Percentiles rank a stretch among this genome's conserved stretches.
Evolutionary conservation across 2,329 filamentous ascomycete species (phyloP).

Genomic region (Alternaria sp.): DNA sequence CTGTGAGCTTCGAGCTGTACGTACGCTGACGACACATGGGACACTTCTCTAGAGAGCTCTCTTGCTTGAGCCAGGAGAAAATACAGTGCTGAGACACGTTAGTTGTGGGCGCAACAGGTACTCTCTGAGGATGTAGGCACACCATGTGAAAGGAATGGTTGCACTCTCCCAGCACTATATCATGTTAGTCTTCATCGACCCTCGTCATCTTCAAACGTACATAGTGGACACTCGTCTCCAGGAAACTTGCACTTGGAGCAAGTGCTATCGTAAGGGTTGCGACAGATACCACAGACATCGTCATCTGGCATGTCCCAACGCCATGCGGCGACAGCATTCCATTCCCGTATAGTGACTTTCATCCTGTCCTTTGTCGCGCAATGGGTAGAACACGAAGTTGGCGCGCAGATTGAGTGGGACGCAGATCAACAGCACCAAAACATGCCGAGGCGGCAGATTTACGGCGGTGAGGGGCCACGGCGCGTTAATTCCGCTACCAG

Average conservation of each 20-base stretch:
- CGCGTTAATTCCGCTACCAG: conserved; percentile 4
- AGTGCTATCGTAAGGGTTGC: conserved; percentile 96
- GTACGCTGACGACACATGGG: conserved; percentile 97
- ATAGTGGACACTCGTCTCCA: conserved; percentile 90
- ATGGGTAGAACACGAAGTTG: conserved; percentile 7
- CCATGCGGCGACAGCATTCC: conserved; percentile 96
- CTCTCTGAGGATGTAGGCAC: conserved; percentile 12
- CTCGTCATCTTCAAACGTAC: conserved; percentile 62
- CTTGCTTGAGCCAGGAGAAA: conserved; percentile 93
- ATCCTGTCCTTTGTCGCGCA: conserved; percentile 58
- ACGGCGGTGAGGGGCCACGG: conserved; percentile 27
- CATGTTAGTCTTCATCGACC: conserved; percentile 9
- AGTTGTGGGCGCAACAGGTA: conserved; percentile 8
- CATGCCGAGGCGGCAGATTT: conserved; percentile 23
- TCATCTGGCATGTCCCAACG: conserved; percentile 97
- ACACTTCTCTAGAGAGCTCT: conserved; percentile 90
- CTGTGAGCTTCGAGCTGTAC: not conserved
- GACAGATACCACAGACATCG: conserved; percentile 98
- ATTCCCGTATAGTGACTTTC: conserved; percentile 95
- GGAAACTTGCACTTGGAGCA: conserved; percentile 98
- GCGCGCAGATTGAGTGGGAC: conserved; percentile 22
- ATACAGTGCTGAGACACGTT: conserved; percentile 79
- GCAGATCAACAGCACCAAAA: conserved; percentile 24
- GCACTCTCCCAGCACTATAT: conserved; percentile 88
- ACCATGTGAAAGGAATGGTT: conserved; percentile 99